phyloP scores from a whole-genome alignment of 2,329 filamentous ascomycete species.

The Trichophyton simii region DNA sequence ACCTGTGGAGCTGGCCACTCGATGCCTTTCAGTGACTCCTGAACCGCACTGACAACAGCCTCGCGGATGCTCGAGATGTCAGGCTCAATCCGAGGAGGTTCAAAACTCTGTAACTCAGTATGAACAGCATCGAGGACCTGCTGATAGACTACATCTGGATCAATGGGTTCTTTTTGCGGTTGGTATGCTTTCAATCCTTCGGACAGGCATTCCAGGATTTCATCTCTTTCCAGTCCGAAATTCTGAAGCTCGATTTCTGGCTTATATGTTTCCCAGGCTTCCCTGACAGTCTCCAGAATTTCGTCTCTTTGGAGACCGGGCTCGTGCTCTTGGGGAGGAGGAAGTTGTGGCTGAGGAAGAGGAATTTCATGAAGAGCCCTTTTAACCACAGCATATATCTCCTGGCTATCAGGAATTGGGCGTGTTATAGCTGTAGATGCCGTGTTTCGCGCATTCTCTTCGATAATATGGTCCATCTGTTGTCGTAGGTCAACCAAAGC shows the following conservation, averaged over 20 bases:
- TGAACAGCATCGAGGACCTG: conserved; percentile 76
- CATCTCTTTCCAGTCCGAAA: conserved; percentile 78
- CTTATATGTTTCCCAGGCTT: conserved; percentile 90
- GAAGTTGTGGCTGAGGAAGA: conserved; percentile 43
- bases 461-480: conserved; percentile 68
- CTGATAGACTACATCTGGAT: conserved; percentile 58
- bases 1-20: conserved; percentile 52
- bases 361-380: conserved; percentile 51
- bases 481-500: conserved; percentile 70
- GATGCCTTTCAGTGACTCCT: conserved; percentile 75
- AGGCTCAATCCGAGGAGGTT: conserved; percentile 58
- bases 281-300: conserved; percentile 72
- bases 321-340: conserved; percentile 37
- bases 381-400: conserved; percentile 75
- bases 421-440: conserved; percentile 50
- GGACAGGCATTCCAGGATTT: conserved; percentile 73
- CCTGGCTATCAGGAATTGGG: conserved; percentile 60
- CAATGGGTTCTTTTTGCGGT: conserved; percentile 30
- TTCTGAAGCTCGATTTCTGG: conserved; percentile 85
- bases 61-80: conserved; percentile 61
- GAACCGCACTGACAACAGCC: conserved; percentile 70
- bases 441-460: conserved; percentile 60
- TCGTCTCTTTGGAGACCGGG: conserved; percentile 60
- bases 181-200: conserved; percentile 71
- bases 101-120: conserved; percentile 72